Evolutionary conservation across 2,329 filamentous ascomycete genomes (phyloP), one percentile per base, ranked within the genome.

Genomic region (Grosmannia penicillata): DNA sequence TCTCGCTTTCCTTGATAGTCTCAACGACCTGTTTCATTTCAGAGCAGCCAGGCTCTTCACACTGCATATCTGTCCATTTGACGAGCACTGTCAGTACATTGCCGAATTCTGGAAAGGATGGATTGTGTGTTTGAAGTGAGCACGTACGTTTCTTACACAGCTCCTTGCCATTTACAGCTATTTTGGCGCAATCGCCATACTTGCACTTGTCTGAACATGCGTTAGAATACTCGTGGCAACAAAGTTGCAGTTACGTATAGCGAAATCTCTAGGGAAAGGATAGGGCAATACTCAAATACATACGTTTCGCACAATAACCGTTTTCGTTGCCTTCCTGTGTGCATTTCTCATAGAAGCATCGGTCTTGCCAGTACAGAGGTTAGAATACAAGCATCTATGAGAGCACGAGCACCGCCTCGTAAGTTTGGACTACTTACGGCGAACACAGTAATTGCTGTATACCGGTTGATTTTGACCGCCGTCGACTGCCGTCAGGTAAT

Each of bases 91-190:
- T 17, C 17, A 14, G 19, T 15, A 14, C 10, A 21, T 17, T 17
- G 30, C 17, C 22, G 22, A 21, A 8, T 8, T 25, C 3, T 22
- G 6, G 15, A 23, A n/a, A 22, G 3, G 4, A 8, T 5, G 21
- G 30, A n/a, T n/a, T n/a, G n/a, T n/a, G n/a, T n/a, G n/a, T n/a
- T n/a, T n/a, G n/a, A n/a, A n/a, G n/a, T n/a, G n/a, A n/a, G n/a
- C n/a, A 30, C 44, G 7, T 33, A 43, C 44, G 45, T 6, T 35
- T 42, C 26, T 40, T 42, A 41, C 45, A 46, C 6, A 46, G 35
- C 15, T 34, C 37, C 13, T 15, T 35, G 17, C 33, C 37, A 14
- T 33, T 3, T 1, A 24, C 24, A 11, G 43, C 15, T 4, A 45
- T 32, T n/a, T 39, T 40, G 0, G 15, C 6, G 29, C 45, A 46